Evolutionary conservation across 345 rosid species (phyloP).

Genomic region (Gossypium thurberi): DNA sequence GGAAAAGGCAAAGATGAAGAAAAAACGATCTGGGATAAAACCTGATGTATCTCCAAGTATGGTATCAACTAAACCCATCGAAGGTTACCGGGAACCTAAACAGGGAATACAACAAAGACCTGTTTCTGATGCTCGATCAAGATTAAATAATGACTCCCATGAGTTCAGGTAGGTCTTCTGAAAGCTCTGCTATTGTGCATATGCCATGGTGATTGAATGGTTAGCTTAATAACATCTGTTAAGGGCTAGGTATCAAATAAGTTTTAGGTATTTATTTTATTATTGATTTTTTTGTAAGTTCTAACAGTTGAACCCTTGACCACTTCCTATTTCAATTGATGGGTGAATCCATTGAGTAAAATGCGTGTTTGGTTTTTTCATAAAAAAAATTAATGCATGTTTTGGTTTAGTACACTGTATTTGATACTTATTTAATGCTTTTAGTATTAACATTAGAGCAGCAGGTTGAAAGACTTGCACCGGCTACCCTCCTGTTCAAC

Average conservation of each 20-base stretch:
- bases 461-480: neutral
- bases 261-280: neutral
- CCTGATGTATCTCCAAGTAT: constrained; percentile 48
- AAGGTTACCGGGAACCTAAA: constrained; percentile 71
- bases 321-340: neutral
- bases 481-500: neutral
- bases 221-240: constrained; percentile 1
- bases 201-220: constrained; percentile 6
- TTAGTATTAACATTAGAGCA: neutral
- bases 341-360: neutral
- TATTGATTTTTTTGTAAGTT: neutral
- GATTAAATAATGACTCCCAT: constrained; percentile 61
- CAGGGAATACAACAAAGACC: constrained; percentile 64
- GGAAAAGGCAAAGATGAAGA: constrained; percentile 90
- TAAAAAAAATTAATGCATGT: neutral
- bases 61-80: constrained; percentile 45
- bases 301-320: neutral
- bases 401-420: neutral
- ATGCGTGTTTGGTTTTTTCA: neutral
- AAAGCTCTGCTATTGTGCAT: constrained; percentile 4
- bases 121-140: constrained; percentile 45
- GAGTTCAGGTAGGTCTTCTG: constrained; percentile 54
- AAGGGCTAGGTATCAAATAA: neutral
- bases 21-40: constrained; percentile 86
- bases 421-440: neutral